phyloP scores from a whole-genome alignment of 352 stramenopile species.

The Phytophthora foliorum region DNA sequence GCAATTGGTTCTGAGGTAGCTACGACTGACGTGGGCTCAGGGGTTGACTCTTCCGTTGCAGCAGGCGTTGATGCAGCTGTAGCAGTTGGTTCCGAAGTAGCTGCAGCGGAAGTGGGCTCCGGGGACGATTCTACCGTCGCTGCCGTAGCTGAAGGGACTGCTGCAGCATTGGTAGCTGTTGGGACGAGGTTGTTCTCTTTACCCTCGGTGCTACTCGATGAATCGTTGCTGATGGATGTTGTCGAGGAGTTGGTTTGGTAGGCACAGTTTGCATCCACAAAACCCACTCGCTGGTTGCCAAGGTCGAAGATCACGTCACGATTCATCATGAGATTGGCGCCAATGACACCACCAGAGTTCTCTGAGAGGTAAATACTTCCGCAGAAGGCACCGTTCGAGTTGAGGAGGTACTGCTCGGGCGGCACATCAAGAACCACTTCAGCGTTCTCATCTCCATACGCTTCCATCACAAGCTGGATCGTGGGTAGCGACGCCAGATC shows the following conservation, averaged over 20 bases:
- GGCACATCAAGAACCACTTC: constrained; percentile 70
- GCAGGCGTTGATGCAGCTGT: constrained; percentile 13
- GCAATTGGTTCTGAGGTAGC: constrained; percentile 10
- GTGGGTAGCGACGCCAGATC: constrained; percentile 65
- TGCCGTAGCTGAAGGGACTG: not conserved
- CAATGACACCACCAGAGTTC: constrained; percentile 78
- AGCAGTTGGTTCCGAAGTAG: constrained; percentile 10
- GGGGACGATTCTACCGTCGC: not conserved
- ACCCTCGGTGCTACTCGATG: constrained; percentile 14
- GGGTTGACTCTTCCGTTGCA: constrained; percentile 8
- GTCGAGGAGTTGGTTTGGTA: constrained; percentile 27
- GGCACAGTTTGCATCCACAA: constrained; percentile 75
- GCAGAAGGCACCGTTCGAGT: constrained; percentile 65
- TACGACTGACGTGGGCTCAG: not conserved
- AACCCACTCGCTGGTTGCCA: constrained; percentile 77
- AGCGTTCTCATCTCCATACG: constrained; percentile 60
- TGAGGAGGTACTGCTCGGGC: constrained; percentile 72
- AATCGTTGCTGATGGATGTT: constrained; percentile 11
- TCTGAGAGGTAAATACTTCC: constrained; percentile 77
- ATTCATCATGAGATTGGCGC: constrained; percentile 86
- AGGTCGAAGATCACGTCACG: constrained; percentile 87
- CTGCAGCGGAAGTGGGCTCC: constrained; percentile 8
- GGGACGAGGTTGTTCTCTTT: constrained; percentile 18
- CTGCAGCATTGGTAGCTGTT: constrained; percentile 11
- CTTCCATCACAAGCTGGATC: constrained; percentile 77